Conservation (phyloP, 257 asterid genomes). For the Solanum rostratum region DNA sequence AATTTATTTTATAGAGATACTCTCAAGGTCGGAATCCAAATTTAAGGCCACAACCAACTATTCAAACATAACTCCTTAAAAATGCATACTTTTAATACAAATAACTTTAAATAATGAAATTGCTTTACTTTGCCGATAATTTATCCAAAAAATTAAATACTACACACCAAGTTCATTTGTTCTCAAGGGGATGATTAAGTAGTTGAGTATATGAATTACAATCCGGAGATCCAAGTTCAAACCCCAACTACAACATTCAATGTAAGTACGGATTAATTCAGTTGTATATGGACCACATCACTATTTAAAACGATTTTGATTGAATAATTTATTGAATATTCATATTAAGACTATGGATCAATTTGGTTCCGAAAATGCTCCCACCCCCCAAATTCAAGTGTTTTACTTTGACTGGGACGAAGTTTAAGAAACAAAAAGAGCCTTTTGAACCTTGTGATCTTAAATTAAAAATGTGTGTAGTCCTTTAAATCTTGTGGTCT, state of each 20-base stretch:
- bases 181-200: not conserved
- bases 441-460: not conserved
- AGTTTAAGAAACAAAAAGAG: not conserved
- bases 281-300: not conserved
- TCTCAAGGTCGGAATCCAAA: not conserved
- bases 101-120: not conserved
- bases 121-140: not conserved
- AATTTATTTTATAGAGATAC: not conserved
- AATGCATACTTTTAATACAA: not conserved
- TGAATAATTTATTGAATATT: not conserved
- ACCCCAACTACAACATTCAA: not conserved
- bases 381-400: not conserved
- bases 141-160: not conserved
- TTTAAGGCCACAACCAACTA: not conserved
- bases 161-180: not conserved
- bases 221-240: not conserved
- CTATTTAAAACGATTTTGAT: not conserved
- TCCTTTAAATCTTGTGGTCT: not conserved
- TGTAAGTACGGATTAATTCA: not conserved
- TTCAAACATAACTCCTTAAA: not conserved
- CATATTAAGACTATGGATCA: not conserved
- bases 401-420: not conserved
- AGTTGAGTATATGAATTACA: not conserved
- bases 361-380: not conserved
- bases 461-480: not conserved